A percentile compares a stretch with the other conserved stretches of the same genome.
Evolutionary conservation across 2,329 filamentous ascomycete genomes (phyloP).

Genomic region (Podosphaera xanthii): DNA sequence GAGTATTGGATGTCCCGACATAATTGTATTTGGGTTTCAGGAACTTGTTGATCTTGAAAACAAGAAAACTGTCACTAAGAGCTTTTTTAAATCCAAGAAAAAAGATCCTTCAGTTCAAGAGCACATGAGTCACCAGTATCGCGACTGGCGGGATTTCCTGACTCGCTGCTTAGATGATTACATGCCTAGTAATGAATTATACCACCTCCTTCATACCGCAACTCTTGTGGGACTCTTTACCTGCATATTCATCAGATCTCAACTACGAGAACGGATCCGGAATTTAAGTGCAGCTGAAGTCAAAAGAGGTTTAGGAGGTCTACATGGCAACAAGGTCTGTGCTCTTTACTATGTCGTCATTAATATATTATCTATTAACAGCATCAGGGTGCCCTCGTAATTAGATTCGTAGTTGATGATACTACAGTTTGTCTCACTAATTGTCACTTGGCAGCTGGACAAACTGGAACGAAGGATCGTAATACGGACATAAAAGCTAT

Average conservation of each 20-base stretch:
- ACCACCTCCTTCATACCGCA: conserved; percentile 69
- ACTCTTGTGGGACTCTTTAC: conserved; percentile 88
- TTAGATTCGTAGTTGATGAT: conserved; percentile 86
- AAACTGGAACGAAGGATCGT: conserved; percentile 36
- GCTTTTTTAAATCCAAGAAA: conserved; percentile 78
- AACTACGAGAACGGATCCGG: conserved; percentile 51
- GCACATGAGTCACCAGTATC: conserved; percentile 91
- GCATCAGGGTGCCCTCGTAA: conserved; percentile 52
- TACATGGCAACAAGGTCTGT: conserved; percentile 71
- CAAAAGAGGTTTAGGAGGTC: conserved; percentile 85
- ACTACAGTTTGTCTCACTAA: conserved; percentile 91
- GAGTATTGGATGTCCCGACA: conserved; percentile 59
- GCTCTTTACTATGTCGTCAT: neutral
- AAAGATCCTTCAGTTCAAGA: conserved; percentile 57
- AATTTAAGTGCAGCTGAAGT: conserved; percentile 63
- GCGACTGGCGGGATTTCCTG: conserved; percentile 85
- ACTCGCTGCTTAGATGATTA: conserved; percentile 62
- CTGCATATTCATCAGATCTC: conserved; percentile 78
- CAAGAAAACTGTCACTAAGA: conserved; percentile 92
- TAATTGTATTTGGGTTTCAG: conserved; percentile 90
- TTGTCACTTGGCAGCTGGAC: conserved; percentile 86
- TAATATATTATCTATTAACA: conserved; percentile 11
- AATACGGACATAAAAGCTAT: conserved; percentile 2
- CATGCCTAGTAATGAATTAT: conserved; percentile 54
- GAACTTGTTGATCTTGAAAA: conserved; percentile 96